Base-by-base conservation (phyloP, 2,329 filamentous ascomycete genomes). In the Penicillium sp. region DNA sequence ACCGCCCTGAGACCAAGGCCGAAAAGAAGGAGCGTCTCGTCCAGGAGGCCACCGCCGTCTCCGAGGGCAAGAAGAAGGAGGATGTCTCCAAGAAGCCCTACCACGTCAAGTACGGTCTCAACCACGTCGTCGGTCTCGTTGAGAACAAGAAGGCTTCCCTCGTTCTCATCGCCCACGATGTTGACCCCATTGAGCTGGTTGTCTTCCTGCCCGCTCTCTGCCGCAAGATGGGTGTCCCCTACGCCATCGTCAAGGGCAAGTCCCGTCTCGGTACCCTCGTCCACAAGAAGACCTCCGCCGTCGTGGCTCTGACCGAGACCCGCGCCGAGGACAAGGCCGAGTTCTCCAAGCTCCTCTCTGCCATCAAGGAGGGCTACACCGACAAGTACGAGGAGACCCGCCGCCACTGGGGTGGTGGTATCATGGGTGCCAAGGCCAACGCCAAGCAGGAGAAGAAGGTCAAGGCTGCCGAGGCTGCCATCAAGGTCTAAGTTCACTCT, bases 21-120 rank as follows among this genome's bases (percentile, higher is more conserved):
- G 92, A 97, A 88, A 99, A 99, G 90, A 99, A 97, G 87, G 95
- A 99, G 84, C 91, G 94, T 81, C 84, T 99, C 64, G 86, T 89
- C 77, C 91, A 96, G 85, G 94, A 99, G 86, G 94, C 95, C 63
- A 96, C 92, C 69, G 95, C 94, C 72, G 86, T 99, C 76, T 87
- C 91, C 76, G 92, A 97, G 79, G 94, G 95, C 79, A 96, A 97
- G 89, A 99, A 97, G 89, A 97, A 97, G 89, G 95, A 99, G 85
- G 92, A 96, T 72, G 92, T 95, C 76, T 90, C 85, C 88, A 97
- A 97, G 90, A 99, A 99, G 89, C 94, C 94, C 72, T 99, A 96
- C 81, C 81, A 88, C 65, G 92, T 94, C 85, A 99, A 99, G 88
- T 99, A 96, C 81, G 94, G 94, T 82, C 87, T 99, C 71, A 99